A percentile compares a stretch with the other conserved stretches of the same genome.
phyloP scores from a whole-genome alignment of 805 yeast genomes.

The Candida schatavii region DNA sequence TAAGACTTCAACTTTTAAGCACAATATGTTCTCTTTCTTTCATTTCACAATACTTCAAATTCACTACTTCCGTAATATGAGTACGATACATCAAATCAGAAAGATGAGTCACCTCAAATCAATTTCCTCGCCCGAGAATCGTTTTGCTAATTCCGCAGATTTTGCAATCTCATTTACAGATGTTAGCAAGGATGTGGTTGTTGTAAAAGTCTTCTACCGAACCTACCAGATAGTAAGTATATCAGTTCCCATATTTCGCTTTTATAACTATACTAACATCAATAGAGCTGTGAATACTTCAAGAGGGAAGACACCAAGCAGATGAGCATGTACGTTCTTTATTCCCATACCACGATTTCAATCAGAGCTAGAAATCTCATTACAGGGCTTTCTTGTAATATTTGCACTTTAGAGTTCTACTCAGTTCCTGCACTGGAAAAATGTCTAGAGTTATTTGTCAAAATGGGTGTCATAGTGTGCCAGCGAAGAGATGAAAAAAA shows the following conservation, averaged over 20 bases:
- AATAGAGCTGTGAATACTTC: background rate
- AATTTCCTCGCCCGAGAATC: background rate
- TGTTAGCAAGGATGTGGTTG: background rate
- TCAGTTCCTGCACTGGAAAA: background rate
- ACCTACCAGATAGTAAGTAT: background rate
- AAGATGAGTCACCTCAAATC: background rate
- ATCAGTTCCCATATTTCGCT: background rate
- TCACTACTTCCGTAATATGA: too few relatives aligned
- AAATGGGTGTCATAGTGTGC: background rate
- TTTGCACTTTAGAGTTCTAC: background rate
- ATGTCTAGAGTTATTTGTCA: background rate
- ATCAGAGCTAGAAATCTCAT: background rate
- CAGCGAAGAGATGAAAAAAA: background rate
- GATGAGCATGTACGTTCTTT: background rate
- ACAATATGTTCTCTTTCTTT: too few relatives aligned
- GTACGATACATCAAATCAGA: background rate
- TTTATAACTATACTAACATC: background rate
- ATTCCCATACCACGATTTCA: background rate
- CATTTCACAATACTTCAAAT: too few relatives aligned
- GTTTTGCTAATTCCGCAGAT: background rate
- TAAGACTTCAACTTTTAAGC: too few relatives aligned
- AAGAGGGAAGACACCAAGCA: background rate
- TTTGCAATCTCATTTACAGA: slow-evolving; percentile 1
- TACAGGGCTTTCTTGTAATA: background rate
- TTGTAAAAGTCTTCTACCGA: background rate